Evolutionary conservation across 1,284 basidiomycete species (phyloP), one percentile per base, ranked within the genome.

Genomic region (Ceratobasidium sp.): DNA sequence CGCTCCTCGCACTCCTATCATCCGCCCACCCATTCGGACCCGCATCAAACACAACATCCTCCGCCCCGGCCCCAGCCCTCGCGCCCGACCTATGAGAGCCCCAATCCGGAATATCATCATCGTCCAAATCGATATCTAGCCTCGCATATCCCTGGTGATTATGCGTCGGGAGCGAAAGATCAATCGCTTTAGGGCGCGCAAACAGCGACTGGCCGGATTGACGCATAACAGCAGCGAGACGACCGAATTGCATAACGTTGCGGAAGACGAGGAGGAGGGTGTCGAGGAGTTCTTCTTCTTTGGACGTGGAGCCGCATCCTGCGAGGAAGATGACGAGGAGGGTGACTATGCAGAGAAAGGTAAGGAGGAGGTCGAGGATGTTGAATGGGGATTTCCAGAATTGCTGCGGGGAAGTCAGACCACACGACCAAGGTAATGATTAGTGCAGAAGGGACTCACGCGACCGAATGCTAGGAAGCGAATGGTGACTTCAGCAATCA

Each of bases 381-480:
- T 98, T 98, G 82, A 94, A 95, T 16, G 91, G 88, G 18, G 95
- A 96, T 81, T 90, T 91, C 90, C 95, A 97, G 83, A 98, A 98
- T 94, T 96, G 93, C 96, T 98, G 78, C 14, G 23, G 38, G 32
- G 26, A 13, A 50, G 38, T 41, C 26, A 71, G 26, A 38, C 14
- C n/a, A 46, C 23, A 46, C 30, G 13, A 66, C 46, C 18, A 32
- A 16, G 49, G 35, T 50, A 66, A 64, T 46, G 46, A 76, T 44
- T 43, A 58, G 47, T 44, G n/a, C 1, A 55, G 23, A 82, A 91
- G 78, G 8, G 50, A 47, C 69, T 26, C 78, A 97, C 96, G 81
- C 89, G 87, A 75, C 95, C 95, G 78, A 97, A 93, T 0, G 96
- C 96, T 64, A 96, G 84, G 80, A 97, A 91, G 32, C 96, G 88